Conservation (phyloP, 495 filamentous ascomycete species). For the Penicillium verhagenii region DNA sequence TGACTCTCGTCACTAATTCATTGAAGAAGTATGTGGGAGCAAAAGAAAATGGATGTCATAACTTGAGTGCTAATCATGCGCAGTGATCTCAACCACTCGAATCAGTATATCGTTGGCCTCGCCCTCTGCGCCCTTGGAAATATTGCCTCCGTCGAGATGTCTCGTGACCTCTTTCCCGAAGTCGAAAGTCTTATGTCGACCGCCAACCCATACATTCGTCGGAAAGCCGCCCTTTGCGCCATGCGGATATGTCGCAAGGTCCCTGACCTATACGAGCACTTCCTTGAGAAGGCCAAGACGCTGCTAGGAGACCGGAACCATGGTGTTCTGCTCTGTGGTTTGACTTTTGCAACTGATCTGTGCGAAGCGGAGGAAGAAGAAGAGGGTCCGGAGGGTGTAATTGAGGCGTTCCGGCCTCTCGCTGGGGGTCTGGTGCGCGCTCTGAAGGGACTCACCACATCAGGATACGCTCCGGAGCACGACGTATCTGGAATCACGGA, state of each 20-base stretch:
- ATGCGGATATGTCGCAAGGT: constrained; percentile 99
- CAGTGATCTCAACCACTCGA: constrained; percentile 94
- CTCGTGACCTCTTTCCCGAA: constrained; percentile 93
- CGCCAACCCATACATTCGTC: constrained; percentile 92
- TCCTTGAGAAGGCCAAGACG: constrained; percentile 86
- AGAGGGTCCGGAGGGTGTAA: constrained; percentile 77
- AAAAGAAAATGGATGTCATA: background rate
- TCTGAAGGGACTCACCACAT: constrained; percentile 85
- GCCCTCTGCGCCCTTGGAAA: constrained; percentile 95
- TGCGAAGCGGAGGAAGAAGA: constrained; percentile 90
- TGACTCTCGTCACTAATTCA: constrained; percentile 96
- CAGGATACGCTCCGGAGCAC: constrained; percentile 96
- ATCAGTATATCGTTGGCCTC: constrained; percentile 97
- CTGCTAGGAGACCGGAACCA: constrained; percentile 92
- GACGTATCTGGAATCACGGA: constrained; percentile 98
- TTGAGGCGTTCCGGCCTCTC: constrained; percentile 86
- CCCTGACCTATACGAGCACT: constrained; percentile 95
- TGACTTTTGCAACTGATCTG: constrained; percentile 88
- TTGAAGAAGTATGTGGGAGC: constrained; percentile 74
- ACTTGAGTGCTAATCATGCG: constrained; percentile 14
- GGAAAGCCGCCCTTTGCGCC: constrained; percentile 98
- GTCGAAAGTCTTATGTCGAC: constrained; percentile 87
- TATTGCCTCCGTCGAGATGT: constrained; percentile 97
- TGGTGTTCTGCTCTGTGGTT: constrained; percentile 86
- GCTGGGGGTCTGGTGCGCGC: constrained; percentile 78